Conservation (phyloP, 1,139 yeast species). For the Blastobotrys capitulatus region DNA sequence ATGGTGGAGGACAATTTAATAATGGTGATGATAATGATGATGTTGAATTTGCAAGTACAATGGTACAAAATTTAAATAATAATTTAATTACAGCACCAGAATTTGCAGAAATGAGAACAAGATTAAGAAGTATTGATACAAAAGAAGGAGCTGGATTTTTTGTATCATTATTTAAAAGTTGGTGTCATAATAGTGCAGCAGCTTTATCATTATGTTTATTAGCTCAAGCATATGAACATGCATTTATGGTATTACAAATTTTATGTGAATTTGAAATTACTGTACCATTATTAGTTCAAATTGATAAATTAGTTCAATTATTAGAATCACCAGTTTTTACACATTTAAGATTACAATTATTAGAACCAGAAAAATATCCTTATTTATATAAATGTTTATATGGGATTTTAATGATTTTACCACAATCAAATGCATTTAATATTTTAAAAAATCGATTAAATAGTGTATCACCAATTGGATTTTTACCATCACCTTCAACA, state of each 20-base stretch:
- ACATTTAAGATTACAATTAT: constrained; percentile 73
- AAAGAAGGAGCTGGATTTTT: constrained; percentile 69
- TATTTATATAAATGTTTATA: constrained; percentile 81
- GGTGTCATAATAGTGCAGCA: constrained; percentile 93
- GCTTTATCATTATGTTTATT: constrained; percentile 79
- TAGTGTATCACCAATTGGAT: constrained; percentile 43
- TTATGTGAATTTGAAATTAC: constrained; percentile 72
- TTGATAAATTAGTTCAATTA: constrained; percentile 75
- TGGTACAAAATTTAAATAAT: constrained; percentile 83
- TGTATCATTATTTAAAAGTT: constrained; percentile 72
- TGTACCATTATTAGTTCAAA: constrained; percentile 64
- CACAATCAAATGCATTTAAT: constrained; percentile 91
- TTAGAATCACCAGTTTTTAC: constrained; percentile 88
- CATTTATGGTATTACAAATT: constrained; percentile 70
- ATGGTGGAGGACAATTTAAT: constrained; percentile 31
- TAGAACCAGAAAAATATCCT: constrained; percentile 83
- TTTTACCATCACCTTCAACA: constrained; percentile 17
- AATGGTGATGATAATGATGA: constrained; percentile 42
- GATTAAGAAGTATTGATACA: constrained; percentile 49
- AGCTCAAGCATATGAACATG: constrained; percentile 86
- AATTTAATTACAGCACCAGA: constrained; percentile 89
- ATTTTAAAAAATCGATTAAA: constrained; percentile 72
- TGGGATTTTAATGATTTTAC: constrained; percentile 89
- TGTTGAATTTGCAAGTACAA: constrained; percentile 66
- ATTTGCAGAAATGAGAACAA: constrained; percentile 59